Evolutionary conservation across 139 green algal species (phyloP), one percentile per base, ranked within the genome.

Genomic region (Picochlorum sp.): DNA sequence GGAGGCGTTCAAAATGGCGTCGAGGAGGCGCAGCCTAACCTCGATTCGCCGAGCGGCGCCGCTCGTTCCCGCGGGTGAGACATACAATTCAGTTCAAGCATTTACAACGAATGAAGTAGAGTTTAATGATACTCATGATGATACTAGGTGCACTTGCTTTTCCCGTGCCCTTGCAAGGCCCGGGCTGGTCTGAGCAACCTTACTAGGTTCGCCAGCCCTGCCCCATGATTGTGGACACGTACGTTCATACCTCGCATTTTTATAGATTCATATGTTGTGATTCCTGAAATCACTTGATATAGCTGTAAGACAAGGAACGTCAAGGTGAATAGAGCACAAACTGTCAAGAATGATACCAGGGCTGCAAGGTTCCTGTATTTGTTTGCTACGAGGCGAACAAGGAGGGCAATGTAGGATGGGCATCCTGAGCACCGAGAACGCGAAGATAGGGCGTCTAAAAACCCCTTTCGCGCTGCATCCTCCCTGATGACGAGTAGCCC

Each of bases 231-330:
- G 34, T 41, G 8, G 7, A 41, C 8, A 11, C 34, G 34, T 41
- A 41, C 34, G 34, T 41, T 41, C 8, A 11, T 41, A 41, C 34
- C 8, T 41, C 34, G 34, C 34, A 31, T 30, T 63, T 62, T 66
- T 37, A 49, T 49, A 2, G 37, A 31, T 49, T 73, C 63, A 56
- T 77, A 60, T 15, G 54, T 60, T 14, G 65, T 72, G 28, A 56
- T 51, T 50, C 71, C 71, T 21, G 26, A 34, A 20, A 26, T 37
- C 4, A 70, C 26, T 23, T 54, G 41, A 54, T 49, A 51, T n/a
- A 78, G 23, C 54, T 78, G 66, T 44, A 60, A 68, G 13, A 6
- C 60, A 4, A 30, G 11, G 45, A 78, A 78, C 4, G 60, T 65
- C 4, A 45, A 8, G 9, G 70, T 59, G 20, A 74, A 56, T 14